Percentiles rank a stretch among this genome's conserved stretches.
Evolutionary conservation across 2,329 filamentous ascomycete species (phyloP).

Genomic region (Emmonsiellopsis sp.): DNA sequence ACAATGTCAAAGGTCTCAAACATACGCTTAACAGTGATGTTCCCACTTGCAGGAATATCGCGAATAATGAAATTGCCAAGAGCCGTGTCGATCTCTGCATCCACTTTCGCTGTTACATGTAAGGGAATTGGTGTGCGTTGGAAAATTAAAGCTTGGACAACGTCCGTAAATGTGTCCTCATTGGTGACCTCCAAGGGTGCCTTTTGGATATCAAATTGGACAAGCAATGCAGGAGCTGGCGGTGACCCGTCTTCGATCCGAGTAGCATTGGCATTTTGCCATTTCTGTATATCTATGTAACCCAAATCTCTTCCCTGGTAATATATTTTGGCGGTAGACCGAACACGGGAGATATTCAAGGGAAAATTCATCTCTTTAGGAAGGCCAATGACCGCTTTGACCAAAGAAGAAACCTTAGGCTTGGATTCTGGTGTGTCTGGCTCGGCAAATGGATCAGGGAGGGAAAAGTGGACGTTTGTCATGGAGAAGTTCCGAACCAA

Average conservation of each 20-base stretch:
- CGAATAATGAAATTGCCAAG: conserved; percentile 74
- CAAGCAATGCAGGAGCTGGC: conserved; percentile 56
- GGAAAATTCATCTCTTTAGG: conserved; percentile 83
- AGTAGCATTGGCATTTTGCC: conserved; percentile 80
- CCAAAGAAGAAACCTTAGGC: conserved; percentile 73
- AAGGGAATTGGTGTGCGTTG: conserved; percentile 61
- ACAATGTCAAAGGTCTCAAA: conserved; percentile 24
- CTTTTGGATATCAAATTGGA: conserved; percentile 67
- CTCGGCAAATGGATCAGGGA: conserved; percentile 73
- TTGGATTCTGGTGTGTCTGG: conserved; percentile 63
- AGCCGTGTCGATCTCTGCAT: conserved; percentile 72
- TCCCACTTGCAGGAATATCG: conserved; percentile 72
- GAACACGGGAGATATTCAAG: conserved; percentile 66
- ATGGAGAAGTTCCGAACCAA: conserved; percentile 83
- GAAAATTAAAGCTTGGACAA: conserved; percentile 75
- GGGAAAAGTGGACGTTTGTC: conserved; percentile 71
- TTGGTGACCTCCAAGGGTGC: conserved; percentile 78
- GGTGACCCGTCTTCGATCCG: conserved; percentile 50
- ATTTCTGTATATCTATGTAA: conserved; percentile 66
- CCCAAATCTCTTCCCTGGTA: conserved; percentile 74
- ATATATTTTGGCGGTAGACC: conserved; percentile 69
- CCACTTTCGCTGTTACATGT: conserved; percentile 68
- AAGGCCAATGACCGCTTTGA: conserved; percentile 67
- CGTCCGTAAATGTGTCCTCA: conserved; percentile 64
- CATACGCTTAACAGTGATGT: conserved; percentile 90